Evolutionary conservation across 495 filamentous ascomycete genomes (phyloP).

Genomic region (Pyrenopolyporus hunteri): DNA sequence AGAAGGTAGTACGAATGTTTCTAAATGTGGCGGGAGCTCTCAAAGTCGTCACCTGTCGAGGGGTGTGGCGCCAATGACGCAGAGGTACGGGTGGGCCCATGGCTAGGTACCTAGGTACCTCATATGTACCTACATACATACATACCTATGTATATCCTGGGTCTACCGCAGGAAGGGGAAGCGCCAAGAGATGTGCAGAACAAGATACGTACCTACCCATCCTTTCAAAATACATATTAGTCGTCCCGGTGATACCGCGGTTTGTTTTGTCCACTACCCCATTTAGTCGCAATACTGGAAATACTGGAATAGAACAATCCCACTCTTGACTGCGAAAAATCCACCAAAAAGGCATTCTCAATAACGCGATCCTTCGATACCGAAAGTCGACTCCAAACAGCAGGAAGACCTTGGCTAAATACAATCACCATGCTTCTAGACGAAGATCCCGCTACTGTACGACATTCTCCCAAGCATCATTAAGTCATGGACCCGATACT

Average conservation of each 20-base stretch:
- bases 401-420: not conserved
- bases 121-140: not conserved
- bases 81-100: conserved; percentile 21
- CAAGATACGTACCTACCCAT: not conserved
- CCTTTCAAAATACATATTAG: not conserved
- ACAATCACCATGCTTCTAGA: conserved; percentile 86
- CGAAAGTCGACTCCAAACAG: not conserved
- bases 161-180: no score
- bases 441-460: conserved; percentile 86
- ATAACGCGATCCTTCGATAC: not conserved
- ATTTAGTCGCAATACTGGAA: conserved; percentile 17
- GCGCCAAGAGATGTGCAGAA: no score
- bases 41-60: conserved; percentile 15
- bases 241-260: conserved; percentile 33
- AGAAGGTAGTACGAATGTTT: conserved; percentile 13
- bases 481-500: conserved; percentile 22
- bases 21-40: conserved; percentile 50
- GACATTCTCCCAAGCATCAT: conserved; percentile 28
- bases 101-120: not conserved
- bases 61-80: conserved; percentile 58
- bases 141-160: no score
- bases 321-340: no score
- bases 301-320: no score
- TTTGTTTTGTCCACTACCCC: conserved; percentile 30
- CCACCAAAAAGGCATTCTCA: not conserved